phyloP scores from a whole-genome alignment of 345 rosid species.

The Cardamine occulta region DNA sequence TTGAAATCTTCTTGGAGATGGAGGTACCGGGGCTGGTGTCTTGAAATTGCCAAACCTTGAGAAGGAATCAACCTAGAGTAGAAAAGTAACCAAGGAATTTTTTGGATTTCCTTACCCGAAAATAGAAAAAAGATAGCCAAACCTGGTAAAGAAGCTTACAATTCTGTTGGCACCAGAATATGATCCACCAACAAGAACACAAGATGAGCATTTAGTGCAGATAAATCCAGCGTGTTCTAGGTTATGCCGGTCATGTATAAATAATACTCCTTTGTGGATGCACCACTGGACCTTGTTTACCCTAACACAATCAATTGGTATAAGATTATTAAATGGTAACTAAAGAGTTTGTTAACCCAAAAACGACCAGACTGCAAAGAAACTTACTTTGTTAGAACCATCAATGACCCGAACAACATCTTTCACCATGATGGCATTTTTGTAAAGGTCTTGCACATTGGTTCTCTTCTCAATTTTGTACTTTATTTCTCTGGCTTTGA shows the following conservation, averaged over 20 bases:
- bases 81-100: conserved; percentile 12
- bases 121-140: background rate
- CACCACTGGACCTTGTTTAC: conserved; percentile 87
- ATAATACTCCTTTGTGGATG: conserved; percentile 72
- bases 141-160: conserved; percentile 48
- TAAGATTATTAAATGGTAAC: background rate
- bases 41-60: conserved; percentile 61
- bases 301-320: conserved; percentile 46
- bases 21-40: conserved; percentile 61
- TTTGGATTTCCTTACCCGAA: background rate
- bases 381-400: conserved; percentile 80
- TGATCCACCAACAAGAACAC: conserved; percentile 76
- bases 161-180: conserved; percentile 58
- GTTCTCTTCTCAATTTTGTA: conserved; percentile 70
- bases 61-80: conserved; percentile 59
- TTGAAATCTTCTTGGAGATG: conserved; percentile 74
- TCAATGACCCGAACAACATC: conserved; percentile 76
- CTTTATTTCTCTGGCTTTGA: conserved; percentile 80
- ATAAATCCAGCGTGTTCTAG: conserved; percentile 87
- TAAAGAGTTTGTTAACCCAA: conserved; percentile 10
- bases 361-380: conserved; percentile 23
- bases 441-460: conserved; percentile 66
- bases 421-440: conserved; percentile 68
- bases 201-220: conserved; percentile 71
- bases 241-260: conserved; percentile 79